phyloP scores from a whole-genome alignment of 257 asterid genomes.

The Primulina huaijiensis region DNA sequence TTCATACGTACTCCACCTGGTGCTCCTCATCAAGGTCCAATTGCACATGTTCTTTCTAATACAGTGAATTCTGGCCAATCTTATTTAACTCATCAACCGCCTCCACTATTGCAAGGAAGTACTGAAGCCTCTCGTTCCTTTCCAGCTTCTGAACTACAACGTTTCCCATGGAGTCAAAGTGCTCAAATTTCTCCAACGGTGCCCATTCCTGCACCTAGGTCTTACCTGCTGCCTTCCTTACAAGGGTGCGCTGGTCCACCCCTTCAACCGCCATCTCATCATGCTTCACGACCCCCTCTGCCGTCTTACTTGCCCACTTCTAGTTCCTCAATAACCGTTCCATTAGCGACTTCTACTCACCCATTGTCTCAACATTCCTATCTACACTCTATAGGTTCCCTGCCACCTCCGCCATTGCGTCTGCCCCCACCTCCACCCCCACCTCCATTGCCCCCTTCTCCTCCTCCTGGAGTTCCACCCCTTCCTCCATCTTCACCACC shows the following conservation, averaged over 20 bases:
- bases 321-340: conserved; percentile 32
- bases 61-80: conserved; percentile 40
- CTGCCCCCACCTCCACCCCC: conserved; percentile 31
- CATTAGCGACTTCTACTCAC: conserved; percentile 32
- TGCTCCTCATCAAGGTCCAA: conserved; percentile 36
- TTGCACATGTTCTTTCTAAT: conserved; percentile 35
- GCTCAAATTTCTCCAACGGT: conserved; percentile 36
- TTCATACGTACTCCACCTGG: conserved; percentile 36
- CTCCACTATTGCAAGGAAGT: conserved; percentile 37
- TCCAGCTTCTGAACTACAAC: conserved; percentile 37
- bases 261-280: conserved; percentile 38
- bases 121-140: conserved; percentile 37
- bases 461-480: conserved; percentile 50
- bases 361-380: conserved; percentile 31
- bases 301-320: conserved; percentile 36
- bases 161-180: conserved; percentile 48
- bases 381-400: conserved; percentile 22
- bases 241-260: conserved; percentile 43
- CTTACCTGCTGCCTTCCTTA: conserved; percentile 42
- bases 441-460: conserved; percentile 49
- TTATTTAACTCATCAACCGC: conserved; percentile 40
- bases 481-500: conserved; percentile 56
- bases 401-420: conserved; percentile 38
- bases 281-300: conserved; percentile 29
- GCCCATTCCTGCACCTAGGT: conserved; percentile 34